Evolutionary conservation across 2,329 filamentous ascomycete genomes (phyloP).

Genomic region (Monilinia vaccinii-corymbosi): DNA sequence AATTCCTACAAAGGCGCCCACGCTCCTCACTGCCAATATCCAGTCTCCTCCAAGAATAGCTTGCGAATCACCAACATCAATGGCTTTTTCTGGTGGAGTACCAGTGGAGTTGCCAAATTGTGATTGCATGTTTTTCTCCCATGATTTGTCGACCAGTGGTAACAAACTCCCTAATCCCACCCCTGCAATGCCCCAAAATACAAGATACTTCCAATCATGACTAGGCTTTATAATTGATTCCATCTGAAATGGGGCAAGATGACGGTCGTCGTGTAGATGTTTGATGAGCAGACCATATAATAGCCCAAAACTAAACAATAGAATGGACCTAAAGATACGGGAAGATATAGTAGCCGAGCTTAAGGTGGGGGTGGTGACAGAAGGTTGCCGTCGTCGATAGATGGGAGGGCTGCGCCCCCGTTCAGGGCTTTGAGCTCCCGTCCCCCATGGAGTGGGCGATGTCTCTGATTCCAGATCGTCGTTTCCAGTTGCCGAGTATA

Average conservation of each 20-base stretch:
- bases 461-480: conserved; percentile 43
- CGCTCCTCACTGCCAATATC: conserved; percentile 61
- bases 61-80: conserved; percentile 16
- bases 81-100: conserved; percentile 16
- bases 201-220: conserved; percentile 57
- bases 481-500: conserved; percentile 65
- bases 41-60: conserved; percentile 53
- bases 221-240: conserved; percentile 35
- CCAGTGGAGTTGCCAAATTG: not conserved
- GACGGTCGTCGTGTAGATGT: conserved; percentile 63
- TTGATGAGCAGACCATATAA: conserved; percentile 76
- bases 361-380: conserved; percentile 26
- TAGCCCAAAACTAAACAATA: conserved; percentile 72
- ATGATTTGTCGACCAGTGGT: conserved; percentile 75
- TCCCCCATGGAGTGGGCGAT: conserved; percentile 65
- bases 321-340: conserved; percentile 50
- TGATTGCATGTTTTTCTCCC: conserved; percentile 39
- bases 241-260: conserved; percentile 51
- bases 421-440: conserved; percentile 62
- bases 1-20: conserved; percentile 64
- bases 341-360: conserved; percentile 23
- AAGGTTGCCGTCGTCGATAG: conserved; percentile 6
- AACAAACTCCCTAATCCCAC: conserved; percentile 69
- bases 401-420: conserved; percentile 1
- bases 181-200: conserved; percentile 74